Evolutionary conservation across 768 basidiomycete species (phyloP).

Genomic region (Pisolithus microcarpus): DNA sequence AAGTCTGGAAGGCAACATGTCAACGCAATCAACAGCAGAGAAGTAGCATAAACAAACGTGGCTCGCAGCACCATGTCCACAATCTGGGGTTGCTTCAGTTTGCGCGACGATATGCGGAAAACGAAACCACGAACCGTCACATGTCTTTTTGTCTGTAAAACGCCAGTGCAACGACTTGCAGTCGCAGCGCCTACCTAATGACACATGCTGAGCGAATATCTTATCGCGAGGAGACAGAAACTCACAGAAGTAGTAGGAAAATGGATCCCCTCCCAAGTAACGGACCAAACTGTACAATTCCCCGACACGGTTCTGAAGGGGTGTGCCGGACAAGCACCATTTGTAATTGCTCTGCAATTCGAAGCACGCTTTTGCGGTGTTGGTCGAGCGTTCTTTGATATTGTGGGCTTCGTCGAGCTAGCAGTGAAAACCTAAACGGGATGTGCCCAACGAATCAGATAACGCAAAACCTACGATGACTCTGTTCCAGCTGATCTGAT

Average conservation of each 20-base stretch:
- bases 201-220: constrained; percentile 1
- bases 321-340: constrained; percentile 97
- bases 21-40: constrained; percentile 1
- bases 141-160: constrained; percentile 74
- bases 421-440: neutral
- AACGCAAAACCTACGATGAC: constrained; percentile 47
- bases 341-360: constrained; percentile 71
- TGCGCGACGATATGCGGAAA: neutral
- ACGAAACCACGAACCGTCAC: constrained; percentile 55
- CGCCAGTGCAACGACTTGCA: constrained; percentile 97
- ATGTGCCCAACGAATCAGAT: neutral
- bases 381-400: constrained; percentile 91
- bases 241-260: constrained; percentile 87
- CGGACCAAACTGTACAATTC: constrained; percentile 92
- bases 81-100: constrained; percentile 42
- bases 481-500: constrained; percentile 79
- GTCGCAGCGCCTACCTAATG: constrained; percentile 74
- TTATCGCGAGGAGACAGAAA: neutral
- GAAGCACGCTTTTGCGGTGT: constrained; percentile 96
- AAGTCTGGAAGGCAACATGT: constrained; percentile 45
- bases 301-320: constrained; percentile 96
- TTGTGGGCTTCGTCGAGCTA: constrained; percentile 96
- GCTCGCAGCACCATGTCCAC: constrained; percentile 80
- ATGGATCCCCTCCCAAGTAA: constrained; percentile 90
- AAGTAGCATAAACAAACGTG: constrained; percentile 41